Evolutionary conservation across 2,329 filamentous ascomycete species (phyloP).

Genomic region (Sporothrix euskadiensis): DNA sequence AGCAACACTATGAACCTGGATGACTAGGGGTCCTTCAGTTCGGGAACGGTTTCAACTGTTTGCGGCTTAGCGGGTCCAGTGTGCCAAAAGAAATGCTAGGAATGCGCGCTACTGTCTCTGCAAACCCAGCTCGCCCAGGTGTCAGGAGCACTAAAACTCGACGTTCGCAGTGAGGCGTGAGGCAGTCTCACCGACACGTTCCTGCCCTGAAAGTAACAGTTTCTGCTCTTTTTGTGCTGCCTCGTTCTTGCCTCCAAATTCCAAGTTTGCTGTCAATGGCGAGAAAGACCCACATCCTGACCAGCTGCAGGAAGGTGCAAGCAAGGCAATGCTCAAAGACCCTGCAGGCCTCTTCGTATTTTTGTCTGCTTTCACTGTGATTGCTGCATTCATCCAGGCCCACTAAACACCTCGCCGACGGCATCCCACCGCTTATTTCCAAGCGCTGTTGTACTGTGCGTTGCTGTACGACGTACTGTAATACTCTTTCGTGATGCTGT

Average conservation of each 20-base stretch:
- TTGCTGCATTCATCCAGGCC: background rate
- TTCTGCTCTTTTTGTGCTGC: background rate
- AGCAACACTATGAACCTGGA: background rate
- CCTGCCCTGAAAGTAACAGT: background rate
- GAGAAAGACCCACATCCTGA: background rate
- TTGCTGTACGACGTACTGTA: background rate
- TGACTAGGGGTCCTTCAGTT: background rate
- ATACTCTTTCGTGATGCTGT: background rate
- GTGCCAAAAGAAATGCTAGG: background rate
- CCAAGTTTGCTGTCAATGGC: conserved; percentile 4
- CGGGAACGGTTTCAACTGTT: conserved; percentile 6
- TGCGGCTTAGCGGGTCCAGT: conserved; percentile 10
- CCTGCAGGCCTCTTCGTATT: background rate
- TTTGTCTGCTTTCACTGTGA: background rate
- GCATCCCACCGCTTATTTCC: conserved; percentile 11
- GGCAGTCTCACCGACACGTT: background rate
- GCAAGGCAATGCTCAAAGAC: background rate
- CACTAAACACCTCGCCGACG: conserved; percentile 18
- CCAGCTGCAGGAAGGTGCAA: background rate
- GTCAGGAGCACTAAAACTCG: background rate
- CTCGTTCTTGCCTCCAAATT: background rate
- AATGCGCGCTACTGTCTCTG: background rate
- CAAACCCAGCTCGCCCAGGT: background rate
- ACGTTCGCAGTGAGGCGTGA: no score
- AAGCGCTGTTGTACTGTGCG: conserved; percentile 8